Base-by-base conservation (phyloP, 2,329 filamentous ascomycete species). In the Xylariaceae sp. region DNA sequence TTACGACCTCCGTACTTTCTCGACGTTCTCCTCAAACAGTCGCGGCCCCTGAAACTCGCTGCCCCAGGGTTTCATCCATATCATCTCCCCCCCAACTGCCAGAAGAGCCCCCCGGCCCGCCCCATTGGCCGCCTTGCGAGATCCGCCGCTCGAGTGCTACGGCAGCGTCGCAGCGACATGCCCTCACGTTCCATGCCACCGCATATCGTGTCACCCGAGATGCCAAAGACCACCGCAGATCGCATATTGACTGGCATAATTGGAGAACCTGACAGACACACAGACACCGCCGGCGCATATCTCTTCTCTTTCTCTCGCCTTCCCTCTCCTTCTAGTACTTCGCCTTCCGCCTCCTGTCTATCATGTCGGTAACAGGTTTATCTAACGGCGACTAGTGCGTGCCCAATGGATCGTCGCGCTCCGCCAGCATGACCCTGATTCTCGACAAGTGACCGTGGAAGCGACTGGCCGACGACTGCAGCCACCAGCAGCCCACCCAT, bases 151-250 rank as follows among this genome's bases (percentile, higher is more conserved):
- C 53, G 42, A 47, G 57, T 64, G n/a, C 51, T 48, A 62, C 59
- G 49, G 23, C 59, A 64, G 59, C 50, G 60, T 58, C 42, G 60
- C 47, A 62, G 49, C 57, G 50, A 42, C 59, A 51, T 34, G 55
- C 60, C 62, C 18, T 50, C 55, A 57, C 47, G 30, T 57, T 54
- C 51, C 59, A 54, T 58, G 52, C 44, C 53, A 62, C 59, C 17
- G 57, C 57, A 55, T 50, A 35, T 53, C 30, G 62, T 64, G 55
- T 47, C 48, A 64, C 62, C 50, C 57, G 62, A 64, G 56, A 60
- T 57, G 55, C 57, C 55, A 64, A 64, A 64, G 62, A 64, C 62
- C 62, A 64, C 49, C 59, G 59, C 62, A 64, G 62, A 51, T 58
- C 58, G 55, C 61, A 58, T 61, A 61, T 59, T 52, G 51, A 57